A percentile compares a stretch with the other conserved stretches of the same genome.
These are phyloP conservation scores for Fallopia convolvulus DNA, from an alignment of 148 eudicot species.

Conservation along the genomic window DNA sequence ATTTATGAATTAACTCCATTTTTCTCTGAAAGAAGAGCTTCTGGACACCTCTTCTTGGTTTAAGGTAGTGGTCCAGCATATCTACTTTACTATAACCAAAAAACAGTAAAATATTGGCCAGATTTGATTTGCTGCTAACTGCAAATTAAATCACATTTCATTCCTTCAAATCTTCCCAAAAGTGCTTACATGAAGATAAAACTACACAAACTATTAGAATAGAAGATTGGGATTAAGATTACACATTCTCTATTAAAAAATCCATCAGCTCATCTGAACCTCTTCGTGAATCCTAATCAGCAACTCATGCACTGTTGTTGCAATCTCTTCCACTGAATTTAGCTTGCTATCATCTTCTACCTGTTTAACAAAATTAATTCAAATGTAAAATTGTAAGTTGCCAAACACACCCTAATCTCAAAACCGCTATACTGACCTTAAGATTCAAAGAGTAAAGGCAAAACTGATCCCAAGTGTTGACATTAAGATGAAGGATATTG, in stretches of 20 bases:
- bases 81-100: neutral
- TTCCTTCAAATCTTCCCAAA: neutral
- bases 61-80: neutral
- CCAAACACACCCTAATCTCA: neutral
- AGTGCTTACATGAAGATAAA: neutral
- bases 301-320: slow-evolving; percentile 41
- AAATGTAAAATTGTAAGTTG: neutral
- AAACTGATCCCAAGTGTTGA: slow-evolving; percentile 39
- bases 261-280: neutral
- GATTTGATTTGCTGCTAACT: neutral
- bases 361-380: slow-evolving; percentile 15
- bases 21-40: neutral
- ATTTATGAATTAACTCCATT: neutral
- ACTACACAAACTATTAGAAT: neutral
- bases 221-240: too few relatives aligned
- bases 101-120: neutral
- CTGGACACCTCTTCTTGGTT: neutral
- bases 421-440: slow-evolving; percentile 34
- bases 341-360: slow-evolving; percentile 55
- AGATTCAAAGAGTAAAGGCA: slow-evolving; percentile 55
- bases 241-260: neutral
- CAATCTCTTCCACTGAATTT: slow-evolving; percentile 51
- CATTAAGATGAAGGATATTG: slow-evolving; percentile 54
- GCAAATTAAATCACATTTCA: neutral
- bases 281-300: slow-evolving; percentile 38